These are phyloP conservation scores for Pseudogymnoascus sp. DNA, from an alignment of 2,329 filamentous ascomycete species.

Conservation along the genomic window DNA sequence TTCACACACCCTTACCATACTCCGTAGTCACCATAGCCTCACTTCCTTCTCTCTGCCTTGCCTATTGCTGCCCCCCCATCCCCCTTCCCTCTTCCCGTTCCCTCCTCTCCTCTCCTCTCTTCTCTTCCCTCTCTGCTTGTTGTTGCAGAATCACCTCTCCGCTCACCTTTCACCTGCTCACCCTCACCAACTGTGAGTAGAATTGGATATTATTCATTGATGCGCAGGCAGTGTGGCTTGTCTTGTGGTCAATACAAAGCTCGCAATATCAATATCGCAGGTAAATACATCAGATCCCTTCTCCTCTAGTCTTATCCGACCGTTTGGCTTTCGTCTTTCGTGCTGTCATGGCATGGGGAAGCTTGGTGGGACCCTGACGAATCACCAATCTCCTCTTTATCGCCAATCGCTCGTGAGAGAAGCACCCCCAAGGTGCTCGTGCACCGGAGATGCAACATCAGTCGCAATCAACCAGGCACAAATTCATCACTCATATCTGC, in stretches of 20 bases:
- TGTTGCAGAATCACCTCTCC: not conserved
- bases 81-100: not conserved
- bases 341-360: conserved; percentile 6
- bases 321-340: not conserved
- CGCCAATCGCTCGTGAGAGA: conserved; percentile 1
- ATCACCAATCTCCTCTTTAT: conserved; percentile 7
- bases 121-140: not conserved
- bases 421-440: not conserved
- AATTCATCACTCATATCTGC: not conserved
- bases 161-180: not conserved
- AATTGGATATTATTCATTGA: not conserved
- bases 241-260: not conserved
- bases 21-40: not conserved
- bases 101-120: not conserved
- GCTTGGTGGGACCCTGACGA: conserved; percentile 1
- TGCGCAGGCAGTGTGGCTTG: not conserved
- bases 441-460: not conserved
- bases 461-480: not conserved
- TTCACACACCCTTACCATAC: not conserved
- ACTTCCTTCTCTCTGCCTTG: not conserved
- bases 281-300: not conserved
- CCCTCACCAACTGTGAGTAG: not conserved
- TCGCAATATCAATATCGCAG: not conserved
- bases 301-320: conserved; percentile 1
- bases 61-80: not conserved